Evolutionary conservation across 495 filamentous ascomycete species (phyloP).

Genomic region (Collariella sp.): DNA sequence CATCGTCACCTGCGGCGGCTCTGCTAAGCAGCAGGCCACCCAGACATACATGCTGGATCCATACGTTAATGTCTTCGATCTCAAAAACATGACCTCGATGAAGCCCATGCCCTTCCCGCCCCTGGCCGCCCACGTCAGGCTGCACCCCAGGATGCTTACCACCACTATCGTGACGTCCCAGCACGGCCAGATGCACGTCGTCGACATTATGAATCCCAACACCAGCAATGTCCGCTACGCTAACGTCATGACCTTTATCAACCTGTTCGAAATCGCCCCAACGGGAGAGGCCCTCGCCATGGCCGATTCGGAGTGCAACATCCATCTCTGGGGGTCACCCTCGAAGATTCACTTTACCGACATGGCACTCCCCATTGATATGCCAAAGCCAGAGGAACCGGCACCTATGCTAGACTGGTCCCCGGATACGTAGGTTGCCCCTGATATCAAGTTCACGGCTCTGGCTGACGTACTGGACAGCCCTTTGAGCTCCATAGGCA

Average conservation of each 20-base stretch:
- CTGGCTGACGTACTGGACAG: conserved; percentile 33
- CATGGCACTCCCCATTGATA: conserved; percentile 67
- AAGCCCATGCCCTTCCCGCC: conserved; percentile 87
- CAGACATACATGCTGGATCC: conserved; percentile 66
- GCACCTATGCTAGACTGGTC: conserved; percentile 52
- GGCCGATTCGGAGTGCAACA: conserved; percentile 64
- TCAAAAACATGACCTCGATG: conserved; percentile 75
- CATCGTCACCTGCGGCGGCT: conserved; percentile 91
- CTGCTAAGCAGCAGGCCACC: conserved; percentile 47
- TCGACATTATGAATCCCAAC: conserved; percentile 91
- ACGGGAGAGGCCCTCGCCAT: conserved; percentile 85
- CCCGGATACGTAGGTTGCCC: conserved; percentile 51
- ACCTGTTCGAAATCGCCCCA: conserved; percentile 77
- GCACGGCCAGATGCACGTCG: conserved; percentile 83
- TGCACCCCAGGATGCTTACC: conserved; percentile 91
- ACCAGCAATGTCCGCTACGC: conserved; percentile 83
- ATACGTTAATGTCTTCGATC: conserved; percentile 86
- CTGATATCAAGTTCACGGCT: background rate
- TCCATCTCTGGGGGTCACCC: conserved; percentile 88
- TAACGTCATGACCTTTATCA: conserved; percentile 54
- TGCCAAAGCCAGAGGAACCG: conserved; percentile 53
- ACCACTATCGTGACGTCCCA: conserved; percentile 87
- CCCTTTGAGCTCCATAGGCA: conserved; percentile 74
- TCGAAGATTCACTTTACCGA: conserved; percentile 87
- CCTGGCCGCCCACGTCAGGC: conserved; percentile 82